Evolutionary conservation across 768 basidiomycete genomes (phyloP).

Genomic region (Russula sp.): DNA sequence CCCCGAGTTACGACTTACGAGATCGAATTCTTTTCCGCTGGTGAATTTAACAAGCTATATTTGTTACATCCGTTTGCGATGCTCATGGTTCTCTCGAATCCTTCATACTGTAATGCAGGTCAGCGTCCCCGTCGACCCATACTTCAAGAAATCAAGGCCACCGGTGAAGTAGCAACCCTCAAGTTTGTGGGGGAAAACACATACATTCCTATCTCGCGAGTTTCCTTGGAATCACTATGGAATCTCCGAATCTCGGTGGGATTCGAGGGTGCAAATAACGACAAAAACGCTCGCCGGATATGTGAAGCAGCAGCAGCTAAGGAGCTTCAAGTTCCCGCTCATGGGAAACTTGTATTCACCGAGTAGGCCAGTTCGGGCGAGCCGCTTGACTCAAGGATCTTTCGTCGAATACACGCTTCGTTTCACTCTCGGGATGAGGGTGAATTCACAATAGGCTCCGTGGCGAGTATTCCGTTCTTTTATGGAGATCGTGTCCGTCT

Average conservation of each 20-base stretch:
- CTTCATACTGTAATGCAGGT: slow-evolving; percentile 7
- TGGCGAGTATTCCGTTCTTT: slow-evolving; percentile 1
- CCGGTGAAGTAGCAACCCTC: slow-evolving; percentile 36
- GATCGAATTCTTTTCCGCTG: background rate
- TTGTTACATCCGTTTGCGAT: background rate
- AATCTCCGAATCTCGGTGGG: background rate
- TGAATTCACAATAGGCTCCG: background rate
- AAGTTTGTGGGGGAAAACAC: slow-evolving; percentile 33
- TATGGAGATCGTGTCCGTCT: background rate
- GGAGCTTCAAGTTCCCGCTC: background rate
- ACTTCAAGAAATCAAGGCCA: slow-evolving; percentile 33
- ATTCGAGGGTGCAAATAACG: background rate
- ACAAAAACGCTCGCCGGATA: background rate
- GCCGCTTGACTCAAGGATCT: background rate
- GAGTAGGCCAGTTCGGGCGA: background rate
- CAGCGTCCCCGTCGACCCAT: background rate
- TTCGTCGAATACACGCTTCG: background rate
- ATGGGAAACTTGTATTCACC: slow-evolving; percentile 1
- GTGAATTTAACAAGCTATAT: background rate
- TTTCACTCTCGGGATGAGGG: background rate
- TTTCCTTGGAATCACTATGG: background rate
- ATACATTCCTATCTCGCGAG: slow-evolving; percentile 26
- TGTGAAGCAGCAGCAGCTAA: background rate
- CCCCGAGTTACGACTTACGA: background rate
- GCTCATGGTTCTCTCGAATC: background rate